Base-by-base conservation (phyloP, 768 basidiomycete species). In the Suillus subaureus region DNA sequence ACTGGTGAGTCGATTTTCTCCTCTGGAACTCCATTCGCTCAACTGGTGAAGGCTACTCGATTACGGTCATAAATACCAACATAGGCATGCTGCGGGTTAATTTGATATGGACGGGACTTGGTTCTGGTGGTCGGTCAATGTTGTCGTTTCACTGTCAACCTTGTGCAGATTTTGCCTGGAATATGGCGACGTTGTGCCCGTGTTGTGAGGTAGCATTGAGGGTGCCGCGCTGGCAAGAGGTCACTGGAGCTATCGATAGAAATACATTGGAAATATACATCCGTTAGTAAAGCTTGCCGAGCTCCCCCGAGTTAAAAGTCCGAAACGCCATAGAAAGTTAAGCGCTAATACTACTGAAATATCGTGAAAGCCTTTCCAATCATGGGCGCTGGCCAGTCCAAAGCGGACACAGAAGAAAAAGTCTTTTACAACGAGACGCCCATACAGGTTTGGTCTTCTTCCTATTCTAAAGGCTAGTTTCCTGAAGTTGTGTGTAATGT, bases 311-410 rank as follows among this genome's bases (percentile, higher is more conserved):
- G 52, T 54, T 54, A 9, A 55, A 55, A 55, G 21, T 55, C 54
- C 54, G 54, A 55, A 33, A 33, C 6, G 18, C 31, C 31, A 33
- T 12, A 12, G 18, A 54, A 54, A 54, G 21, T 31, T 21, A 54
- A 28, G 15, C 45, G 23, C 23, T 49, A 7, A 13, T 15, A 49
- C 6, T 52, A 18, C 51, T 28, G 7, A 28, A 28, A 28, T 54
- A 54, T 54, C 18, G 31, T 33, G 11, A 21, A 60, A 60, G 11
- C 18, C 39, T 37, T 51, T 18, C 37, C 40, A 28, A 54, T 40
- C 43, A 92, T 92, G 91, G 91, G 91, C 72, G 85, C 87, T 49
- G 79, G 80, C 66, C 90, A 91, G 72, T 92, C 91, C n/a, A 87
- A 81, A 73, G 70, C 83, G 54, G 81, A 84, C 47, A 66, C 74